Evolutionary conservation across 2,329 filamentous ascomycete genomes (phyloP), one percentile per base, ranked within the genome.

Genomic region (Elsinoe australis): DNA sequence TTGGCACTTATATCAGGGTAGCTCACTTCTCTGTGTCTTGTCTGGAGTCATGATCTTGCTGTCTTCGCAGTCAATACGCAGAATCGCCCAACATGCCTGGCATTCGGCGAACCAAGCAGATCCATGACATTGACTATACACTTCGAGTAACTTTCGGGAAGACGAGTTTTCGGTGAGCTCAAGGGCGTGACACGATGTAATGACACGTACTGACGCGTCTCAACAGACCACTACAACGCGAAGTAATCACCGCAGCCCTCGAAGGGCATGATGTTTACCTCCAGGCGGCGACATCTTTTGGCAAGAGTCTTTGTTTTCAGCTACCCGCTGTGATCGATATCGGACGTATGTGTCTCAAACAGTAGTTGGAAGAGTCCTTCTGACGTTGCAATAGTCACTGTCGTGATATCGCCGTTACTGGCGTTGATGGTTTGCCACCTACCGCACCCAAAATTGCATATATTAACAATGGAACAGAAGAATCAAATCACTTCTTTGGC

Each of bases 241-340:
- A 96, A 59, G 88, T 95, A 49, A 90, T 96, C 49, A 73, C 76
- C 50, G 85, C 87, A 5, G 85, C 86, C 2, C 73, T 95, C 6
- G 79, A 84, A 49, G 84, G 87, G 12, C 75, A 89, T 53, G 90
- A 96, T 81, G 84, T 96, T 34, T 95, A 94, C 61, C 76, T 96
- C 1, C 90, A 95, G 66, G 90, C 90, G 38, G 85, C 85, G 48
- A 89, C 85, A 2, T 87, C 83, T 7, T 95, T 95, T 64, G 90
- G 89, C 33, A 95, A 95, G 66, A 94, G 87, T 60, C 66, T 95
- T 47, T 95, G 90, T 68, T 95, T 90, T 62, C 89, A 95, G 63
- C 74, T 95, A 1, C 89, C 89, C 6, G 89, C 89, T 18, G 81
- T 95, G 24, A 82, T 95, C 49, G 84, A 90, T 59, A 79, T 82